Evolutionary conservation across 179 eudicot genomes (phyloP), one percentile per base, ranked within the genome.

Genomic region (Actinidia arguta): DNA sequence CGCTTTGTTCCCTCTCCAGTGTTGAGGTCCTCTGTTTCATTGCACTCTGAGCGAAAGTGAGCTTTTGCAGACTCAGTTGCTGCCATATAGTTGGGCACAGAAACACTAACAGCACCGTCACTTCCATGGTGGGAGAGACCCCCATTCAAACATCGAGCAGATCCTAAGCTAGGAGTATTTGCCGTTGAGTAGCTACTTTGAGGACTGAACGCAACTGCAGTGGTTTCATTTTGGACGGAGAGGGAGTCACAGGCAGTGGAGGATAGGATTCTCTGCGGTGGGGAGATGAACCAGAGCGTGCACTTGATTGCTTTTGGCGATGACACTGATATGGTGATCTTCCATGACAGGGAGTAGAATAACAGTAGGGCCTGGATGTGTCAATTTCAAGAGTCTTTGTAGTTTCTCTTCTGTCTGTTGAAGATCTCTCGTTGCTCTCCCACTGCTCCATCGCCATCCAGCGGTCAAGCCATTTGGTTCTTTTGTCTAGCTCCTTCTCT

Each of bases 41-140:
- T 13, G 90, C 87, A 67, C 92, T 90, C 79, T 87, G 95, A 62
- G 94, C 96, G 80, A 17, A 87, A 58, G 71, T 85, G 84, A 31
- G 95, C 98, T 82, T 89, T 93, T 22, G 96, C 95, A 27, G 95
- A 94, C 84, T 94, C 92, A 0, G 98, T 94, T 13, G 94, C 90
- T 59, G 90, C 94, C 98, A 94, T 94, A 78, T 94, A 94, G 68
- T 88, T 90, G 25, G 98, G 96, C 10, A 88, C 62, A 5, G 55
- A 68, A 12, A 79, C 47, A 4, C 47, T 74, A 17, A 75, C 70
- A 20, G 56, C 52, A 48, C 63, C 64, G 25, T 52, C 85, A 31
- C 78, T 67, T 7, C 81, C 82, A 61, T 77, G 81, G 24, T 89
- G 83, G 55, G 76, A 80, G 14, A 85, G 11, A 78, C 82, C 67